Evolutionary conservation across 192 early-diverging fungal species (phyloP), one percentile per base, ranked within the genome.

Genomic region (Coemansia sp.): DNA sequence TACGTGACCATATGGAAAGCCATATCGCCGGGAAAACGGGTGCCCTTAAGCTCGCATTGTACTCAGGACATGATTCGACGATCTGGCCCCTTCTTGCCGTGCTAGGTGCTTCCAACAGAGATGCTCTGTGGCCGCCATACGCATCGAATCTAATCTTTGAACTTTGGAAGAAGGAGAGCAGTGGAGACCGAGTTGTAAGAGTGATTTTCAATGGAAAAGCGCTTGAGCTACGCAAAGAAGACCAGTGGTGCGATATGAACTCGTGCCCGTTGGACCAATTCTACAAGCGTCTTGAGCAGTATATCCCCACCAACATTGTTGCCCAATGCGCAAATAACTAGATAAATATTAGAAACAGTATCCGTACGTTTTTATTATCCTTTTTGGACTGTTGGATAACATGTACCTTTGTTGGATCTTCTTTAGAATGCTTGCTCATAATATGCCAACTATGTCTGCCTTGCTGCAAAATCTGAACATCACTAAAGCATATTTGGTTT

Each of bases 141-240:
- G 84, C 74, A 16, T 84, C 84, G 3, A 75, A 84, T 28, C 40
- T 87, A 4, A 33, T 82, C 4, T 68, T 86, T 61, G 85, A 87
- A 64, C 59, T 77, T 25, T 87, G 86, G 86, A 74, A 67, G 56
- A 77, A 73, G 56, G 31, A 53, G 2, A 65, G 78, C 20, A 67
- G 61, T 25, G 56, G 75, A 23, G 53, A 30, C 15, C 66, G 67
- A 10, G 76, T 86, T 46, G 67, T 87, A 15, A 80, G 85, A 8
- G 84, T 85, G 12, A 60, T 87, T 13, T 85, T 85, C 71, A 85
- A 87, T 42, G 86, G 86, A 15, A 49, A 84, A 34, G 66, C 82
- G 10, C 74, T 84, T 16, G 40, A 63, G 55, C 59, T 71, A 0
- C 62, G 66, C 35, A 48, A 61, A 3, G 59, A 61, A 29, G 37